Conservation (phyloP, 352 stramenopile species). For the Globisporangium polare region DNA sequence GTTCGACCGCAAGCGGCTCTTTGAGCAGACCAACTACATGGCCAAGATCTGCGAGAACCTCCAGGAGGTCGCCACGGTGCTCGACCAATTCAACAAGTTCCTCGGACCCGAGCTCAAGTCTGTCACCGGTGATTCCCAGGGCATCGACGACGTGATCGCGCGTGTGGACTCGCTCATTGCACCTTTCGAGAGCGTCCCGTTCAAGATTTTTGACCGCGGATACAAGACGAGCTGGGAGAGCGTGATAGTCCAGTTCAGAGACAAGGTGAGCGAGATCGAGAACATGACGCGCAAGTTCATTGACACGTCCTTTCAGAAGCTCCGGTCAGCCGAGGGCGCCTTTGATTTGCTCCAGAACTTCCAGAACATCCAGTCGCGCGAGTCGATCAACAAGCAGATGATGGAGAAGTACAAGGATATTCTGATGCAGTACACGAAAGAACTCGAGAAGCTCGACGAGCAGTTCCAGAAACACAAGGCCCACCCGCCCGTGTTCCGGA, state of each 20-base stretch:
- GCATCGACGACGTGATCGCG: conserved; percentile 93
- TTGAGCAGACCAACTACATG: conserved; percentile 97
- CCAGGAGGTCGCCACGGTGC: conserved; percentile 88
- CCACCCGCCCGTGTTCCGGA: conserved; percentile 90
- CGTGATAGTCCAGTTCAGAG: conserved; percentile 93
- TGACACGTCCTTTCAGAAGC: conserved; percentile 94
- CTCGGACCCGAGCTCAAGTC: conserved; percentile 94
- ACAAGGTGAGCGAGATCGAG: conserved; percentile 94
- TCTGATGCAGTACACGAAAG: conserved; percentile 94
- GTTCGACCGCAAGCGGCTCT: conserved; percentile 93
- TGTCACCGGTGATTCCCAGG: conserved; percentile 92
- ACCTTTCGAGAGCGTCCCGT: conserved; percentile 88
- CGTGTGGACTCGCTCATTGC: conserved; percentile 82
- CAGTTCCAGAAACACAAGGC: conserved; percentile 88
- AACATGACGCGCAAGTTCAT: conserved; percentile 95
- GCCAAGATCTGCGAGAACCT: conserved; percentile 93
- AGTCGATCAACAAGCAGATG: conserved; percentile 96
- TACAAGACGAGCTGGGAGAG: conserved; percentile 95
- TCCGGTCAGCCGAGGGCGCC: conserved; percentile 91
- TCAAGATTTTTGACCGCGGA: conserved; percentile 92
- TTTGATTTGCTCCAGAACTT: conserved; percentile 98
- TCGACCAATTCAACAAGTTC: conserved; percentile 96
- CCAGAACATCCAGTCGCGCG: conserved; percentile 93
- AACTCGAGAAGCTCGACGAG: conserved; percentile 89
- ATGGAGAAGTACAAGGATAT: conserved; percentile 97